A percentile compares a stretch with the other conserved stretches of the same genome.
Evolutionary conservation across 1,139 yeast species (phyloP).

Genomic region (Scheffersomyces cryptocercus): DNA sequence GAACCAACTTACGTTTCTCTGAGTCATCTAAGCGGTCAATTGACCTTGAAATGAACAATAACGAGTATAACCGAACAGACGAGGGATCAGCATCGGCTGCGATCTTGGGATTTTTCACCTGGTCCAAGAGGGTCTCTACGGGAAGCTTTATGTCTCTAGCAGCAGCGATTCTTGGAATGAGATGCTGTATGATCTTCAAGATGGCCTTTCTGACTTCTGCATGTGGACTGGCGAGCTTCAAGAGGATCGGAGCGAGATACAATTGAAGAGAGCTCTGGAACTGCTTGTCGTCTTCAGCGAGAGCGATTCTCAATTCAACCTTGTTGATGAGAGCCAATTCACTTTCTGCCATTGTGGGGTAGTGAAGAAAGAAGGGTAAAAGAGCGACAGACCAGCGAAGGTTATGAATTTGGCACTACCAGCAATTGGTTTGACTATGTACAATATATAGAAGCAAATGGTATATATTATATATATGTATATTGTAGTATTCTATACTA

Average conservation of each 20-base stretch:
- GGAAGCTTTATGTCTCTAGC: constrained; percentile 62
- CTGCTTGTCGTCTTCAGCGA: constrained; percentile 69
- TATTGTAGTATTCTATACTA: no score
- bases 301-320: constrained; percentile 82
- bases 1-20: constrained; percentile 44
- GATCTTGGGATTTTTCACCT: constrained; percentile 57
- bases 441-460: no score
- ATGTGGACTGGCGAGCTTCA: constrained; percentile 77
- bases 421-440: no score
- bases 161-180: constrained; percentile 67
- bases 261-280: constrained; percentile 60
- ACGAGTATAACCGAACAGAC: constrained; percentile 62
- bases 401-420: no score
- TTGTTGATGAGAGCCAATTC: constrained; percentile 65
- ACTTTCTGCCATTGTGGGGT: constrained; percentile 38
- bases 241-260: constrained; percentile 74
- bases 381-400: no score
- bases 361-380: no score
- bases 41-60: constrained; percentile 67
- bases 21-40: constrained; percentile 47
- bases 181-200: constrained; percentile 63
- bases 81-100: constrained; percentile 45
- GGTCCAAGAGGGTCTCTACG: constrained; percentile 57
- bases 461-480: no score
- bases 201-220: constrained; percentile 68